Evolutionary conservation across 1,284 basidiomycete species (phyloP).

Genomic region (Lentinula novae-zelandiae): DNA sequence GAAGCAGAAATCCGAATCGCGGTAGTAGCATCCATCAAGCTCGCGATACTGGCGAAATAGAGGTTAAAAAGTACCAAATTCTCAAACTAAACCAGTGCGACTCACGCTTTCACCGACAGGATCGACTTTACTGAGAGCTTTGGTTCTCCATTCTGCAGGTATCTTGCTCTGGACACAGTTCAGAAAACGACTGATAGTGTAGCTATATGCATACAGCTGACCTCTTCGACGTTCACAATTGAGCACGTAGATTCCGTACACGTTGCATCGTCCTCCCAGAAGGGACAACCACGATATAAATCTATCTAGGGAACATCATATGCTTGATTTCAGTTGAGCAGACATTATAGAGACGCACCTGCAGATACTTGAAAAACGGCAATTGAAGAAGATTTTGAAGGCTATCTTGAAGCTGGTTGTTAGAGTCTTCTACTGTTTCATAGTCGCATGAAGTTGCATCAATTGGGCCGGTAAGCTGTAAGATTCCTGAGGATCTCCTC

Average conservation of each 20-base stretch:
- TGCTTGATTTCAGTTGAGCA: not conserved
- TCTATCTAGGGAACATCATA: constrained; percentile 60
- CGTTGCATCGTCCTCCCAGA: constrained; percentile 93
- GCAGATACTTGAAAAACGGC: constrained; percentile 95
- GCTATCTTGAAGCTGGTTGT: constrained; percentile 72
- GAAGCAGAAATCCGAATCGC: constrained; percentile 92
- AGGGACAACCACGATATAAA: constrained; percentile 94
- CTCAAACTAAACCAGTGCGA: not conserved
- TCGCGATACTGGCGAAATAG: constrained; percentile 44
- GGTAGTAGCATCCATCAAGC: constrained; percentile 83
- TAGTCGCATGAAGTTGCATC: constrained; percentile 94
- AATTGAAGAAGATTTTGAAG: constrained; percentile 81
- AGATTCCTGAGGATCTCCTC: not conserved
- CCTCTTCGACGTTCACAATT: constrained; percentile 94
- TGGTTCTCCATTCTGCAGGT: constrained; percentile 86
- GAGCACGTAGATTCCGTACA: constrained; percentile 93
- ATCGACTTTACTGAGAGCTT: constrained; percentile 74
- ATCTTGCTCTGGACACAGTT: constrained; percentile 69
- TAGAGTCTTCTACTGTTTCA: constrained; percentile 90
- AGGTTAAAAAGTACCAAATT: not conserved
- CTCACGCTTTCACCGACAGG: constrained; percentile 54
- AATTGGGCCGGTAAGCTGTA: constrained; percentile 89
- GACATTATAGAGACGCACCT: constrained; percentile 44
- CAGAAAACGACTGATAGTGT: too few relatives aligned
- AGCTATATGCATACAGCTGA: constrained; percentile 28